Base-by-base conservation (phyloP, 345 rosid genomes). In the Citrus sp. region DNA sequence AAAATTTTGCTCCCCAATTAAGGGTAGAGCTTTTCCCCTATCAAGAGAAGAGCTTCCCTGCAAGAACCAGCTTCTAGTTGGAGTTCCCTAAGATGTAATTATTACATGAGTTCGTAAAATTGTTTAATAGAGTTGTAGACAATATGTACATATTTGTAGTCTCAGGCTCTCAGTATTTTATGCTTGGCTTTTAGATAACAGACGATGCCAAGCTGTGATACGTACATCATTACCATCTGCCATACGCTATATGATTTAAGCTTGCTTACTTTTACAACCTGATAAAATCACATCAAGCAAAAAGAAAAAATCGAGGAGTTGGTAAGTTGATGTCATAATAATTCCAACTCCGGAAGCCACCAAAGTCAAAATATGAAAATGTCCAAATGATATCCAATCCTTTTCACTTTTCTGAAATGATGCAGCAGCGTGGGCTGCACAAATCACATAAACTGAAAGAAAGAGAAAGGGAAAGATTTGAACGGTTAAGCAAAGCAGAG, bases 351-450 rank as follows among this genome's bases (percentile, higher is more conserved):
- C 62, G 2, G 28, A n/a, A 65, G n/a, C 51, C 49, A 66, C 72
- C 2, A 8, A 78, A 78, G 78, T 82, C 78, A 81, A 80, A 67
- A 46, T 71, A 22, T 42, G 49, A 42, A 42, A 46, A n/a, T 49
- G 30, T 60, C 34, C 8, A 67, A 72, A 54, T 63, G 70, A 21
- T 63, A 25, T 16, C 27, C 24, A 9, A 24, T 68, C 81, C 21
- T 28, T 46, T 77, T 81, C 68, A 66, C n/a, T 67, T 42, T 56
- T 10, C 18, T 34, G 35, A 18, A 54, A 55, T 38, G 18, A 24
- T 35, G 66, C 34, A 16, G 51, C 34, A 37, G 35, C 3, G 2
- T 18, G 51, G 30, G 24, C 13, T 19, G 4, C 67, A n/a, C 55
- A 19, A 55, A 34, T 32, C 12, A 32, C 24, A 7, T 6, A 32